These are phyloP conservation scores for Hirsutella rhossiliensis DNA, from an alignment of 2,329 filamentous ascomycete genomes.

Conservation along the genomic window DNA sequence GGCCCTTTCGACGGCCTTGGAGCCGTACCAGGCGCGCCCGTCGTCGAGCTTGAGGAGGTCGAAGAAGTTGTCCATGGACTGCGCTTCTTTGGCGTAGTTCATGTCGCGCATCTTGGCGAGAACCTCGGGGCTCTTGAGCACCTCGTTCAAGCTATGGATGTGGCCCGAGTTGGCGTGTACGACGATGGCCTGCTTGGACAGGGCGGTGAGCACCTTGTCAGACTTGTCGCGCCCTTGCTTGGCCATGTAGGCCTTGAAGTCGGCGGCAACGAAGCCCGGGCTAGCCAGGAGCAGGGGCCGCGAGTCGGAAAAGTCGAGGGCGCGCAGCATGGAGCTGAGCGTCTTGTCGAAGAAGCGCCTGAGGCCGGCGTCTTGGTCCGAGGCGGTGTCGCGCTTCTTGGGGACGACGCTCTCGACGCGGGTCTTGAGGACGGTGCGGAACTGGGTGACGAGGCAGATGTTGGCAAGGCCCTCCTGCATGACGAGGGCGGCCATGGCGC, in stretches of 20 bases:
- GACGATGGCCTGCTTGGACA: slow-evolving; percentile 53
- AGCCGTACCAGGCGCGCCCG: slow-evolving; percentile 82
- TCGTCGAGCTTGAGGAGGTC: slow-evolving; percentile 71
- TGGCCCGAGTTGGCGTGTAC: slow-evolving; percentile 81
- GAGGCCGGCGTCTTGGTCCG: slow-evolving; percentile 59
- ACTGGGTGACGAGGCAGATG: slow-evolving; percentile 71
- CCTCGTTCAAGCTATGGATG: slow-evolving; percentile 76
- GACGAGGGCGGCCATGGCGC: slow-evolving; percentile 78
- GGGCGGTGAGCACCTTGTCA: slow-evolving; percentile 57
- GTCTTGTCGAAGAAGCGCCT: slow-evolving; percentile 64
- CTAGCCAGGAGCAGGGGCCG: slow-evolving; percentile 74
- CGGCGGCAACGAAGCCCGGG: slow-evolving; percentile 74
- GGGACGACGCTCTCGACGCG: slow-evolving; percentile 52
- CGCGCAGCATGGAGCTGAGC: slow-evolving; percentile 61
- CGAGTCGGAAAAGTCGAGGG: slow-evolving; percentile 60
- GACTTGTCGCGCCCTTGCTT: slow-evolving; percentile 43
- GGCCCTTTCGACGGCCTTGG: slow-evolving; percentile 67
- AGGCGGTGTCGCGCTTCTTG: slow-evolving; percentile 52
- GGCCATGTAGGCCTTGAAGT: slow-evolving; percentile 64
- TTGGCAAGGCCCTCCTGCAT: slow-evolving; percentile 85
- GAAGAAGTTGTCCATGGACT: slow-evolving; percentile 74
- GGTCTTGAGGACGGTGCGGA: slow-evolving; percentile 60
- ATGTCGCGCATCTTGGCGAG: slow-evolving; percentile 69
- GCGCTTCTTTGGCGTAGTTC: slow-evolving; percentile 76
- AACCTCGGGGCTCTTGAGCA: slow-evolving; percentile 72